Evolutionary conservation across 169 alveolate species (phyloP), one percentile per base, ranked within the genome.

Genomic region (Babesia sp.): DNA sequence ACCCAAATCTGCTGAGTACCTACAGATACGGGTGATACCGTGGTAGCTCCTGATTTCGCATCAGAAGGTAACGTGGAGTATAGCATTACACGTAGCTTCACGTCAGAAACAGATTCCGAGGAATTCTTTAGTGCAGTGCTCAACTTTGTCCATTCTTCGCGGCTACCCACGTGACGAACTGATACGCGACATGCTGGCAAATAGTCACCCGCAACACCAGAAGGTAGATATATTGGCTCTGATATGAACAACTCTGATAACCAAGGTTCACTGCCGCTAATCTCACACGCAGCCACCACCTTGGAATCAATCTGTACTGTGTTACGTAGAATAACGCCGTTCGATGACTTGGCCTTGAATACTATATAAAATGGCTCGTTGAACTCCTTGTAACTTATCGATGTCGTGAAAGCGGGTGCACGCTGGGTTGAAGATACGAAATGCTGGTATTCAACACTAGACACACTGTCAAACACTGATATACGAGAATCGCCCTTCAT

Each of bases 371-470:
- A 69, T 9, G 79, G 69, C 18, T 31, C 42, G 44, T 69, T n/a
- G 12, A 34, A 36, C 59, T 69, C 79, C 60, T 42, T 51, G 59
- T 51, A 22, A 18, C 33, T 34, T 0, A 64, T 20, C 16, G 20
- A 18, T 16, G 7, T 28, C 24, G 12, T 14, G 48, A 64, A 64
- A 5, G 28, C 33, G 5, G 46, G 36, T 4, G 29, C 71, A 3
- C 22, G n/a, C 8, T 14, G 59, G 1, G 48, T 34, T 8, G 55
- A 46, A 34, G 8, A 24, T 0, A 39, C 70, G 14, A 18, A 29
- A n/a, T 53, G 57, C 59, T 69, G 68, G 45, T 31, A 60, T 48
- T 72, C 83, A 45, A 72, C 72, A 37, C n/a, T 41, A 33, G 74
- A 16, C 12, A 72, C 66, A 45, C 20, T 29, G 31, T 57, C 75